Evolutionary conservation across 208 protist species (phyloP), one percentile per base, ranked within the genome.

Genomic region (Porcisia hertigi): DNA sequence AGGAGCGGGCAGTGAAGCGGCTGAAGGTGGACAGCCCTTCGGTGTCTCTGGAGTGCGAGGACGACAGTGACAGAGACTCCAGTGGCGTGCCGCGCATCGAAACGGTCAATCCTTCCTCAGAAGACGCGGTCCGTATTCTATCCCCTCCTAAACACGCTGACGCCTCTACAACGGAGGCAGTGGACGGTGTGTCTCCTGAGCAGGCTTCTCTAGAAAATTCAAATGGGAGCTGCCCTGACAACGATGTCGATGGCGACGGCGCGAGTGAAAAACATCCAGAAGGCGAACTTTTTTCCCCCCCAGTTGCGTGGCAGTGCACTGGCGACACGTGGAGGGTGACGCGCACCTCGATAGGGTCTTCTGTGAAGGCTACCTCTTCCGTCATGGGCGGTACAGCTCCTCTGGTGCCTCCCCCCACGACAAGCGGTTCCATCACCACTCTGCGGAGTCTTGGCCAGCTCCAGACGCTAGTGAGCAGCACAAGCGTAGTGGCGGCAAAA

Each of bases 401-500:
- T 23, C 53, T 39, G 18, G 57, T 52, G 36, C 45, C 55, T 25
- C 76, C 71, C 6, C 41, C 69, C 20, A 72, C 78, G 49, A 65
- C 67, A 3, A 64, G 77, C 71, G 85, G 85, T 12, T 76, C 85
- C 30, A 70, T 91, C 67, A 91, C 85, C 16, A 86, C 73, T 9
- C 69, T 93, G 47, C 76, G 72, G 62, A 81, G 75, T 36, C 71
- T 88, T 60, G 80, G 77, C 16, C 81, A 88, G 63, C 67, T 93
- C 8, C 58, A 69, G 30, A 57, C 77, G 34, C 77, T 93, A 3
- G 59, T 88, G 55, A 69, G 63, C 58, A 83, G 70, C 65, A 23
- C 74, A 52, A 79, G 69, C 69, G 72, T 74, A 6, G 49, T 73
- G 20, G 63, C 77, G 1, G 69, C 67, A 1, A 36, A 39, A 39